Evolutionary conservation across 495 filamentous ascomycete genomes (phyloP).

Genomic region (Collariella sp.): DNA sequence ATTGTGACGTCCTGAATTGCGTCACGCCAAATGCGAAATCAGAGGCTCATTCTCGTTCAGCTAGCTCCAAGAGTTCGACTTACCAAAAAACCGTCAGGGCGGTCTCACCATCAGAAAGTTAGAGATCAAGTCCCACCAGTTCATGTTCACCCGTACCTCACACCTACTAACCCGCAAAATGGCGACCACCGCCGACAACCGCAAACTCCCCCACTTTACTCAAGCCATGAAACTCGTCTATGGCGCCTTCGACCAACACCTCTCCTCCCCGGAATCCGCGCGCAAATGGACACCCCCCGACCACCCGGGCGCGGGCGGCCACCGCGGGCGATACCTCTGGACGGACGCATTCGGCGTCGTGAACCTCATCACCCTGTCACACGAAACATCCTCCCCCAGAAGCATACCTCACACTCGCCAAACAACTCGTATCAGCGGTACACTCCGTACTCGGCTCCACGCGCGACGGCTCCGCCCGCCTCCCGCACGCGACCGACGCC

Average conservation of each 20-base stretch:
- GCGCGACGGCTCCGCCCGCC: constrained; percentile 40
- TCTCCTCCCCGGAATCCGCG: constrained; percentile 15
- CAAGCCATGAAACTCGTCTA: constrained; percentile 37
- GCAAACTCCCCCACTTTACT: constrained; percentile 24
- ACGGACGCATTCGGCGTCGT: constrained; percentile 62
- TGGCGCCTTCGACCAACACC: constrained; percentile 28
- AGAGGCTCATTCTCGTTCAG: neutral
- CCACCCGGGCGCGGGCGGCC: constrained; percentile 46
- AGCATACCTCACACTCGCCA: constrained; percentile 47
- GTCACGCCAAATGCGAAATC: neutral
- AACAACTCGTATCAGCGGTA: constrained; percentile 43
- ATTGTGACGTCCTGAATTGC: constrained; percentile 4
- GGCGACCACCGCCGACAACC: constrained; percentile 2
- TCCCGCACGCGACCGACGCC: constrained; percentile 46
- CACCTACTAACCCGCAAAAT: constrained; percentile 9
- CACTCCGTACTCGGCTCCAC: constrained; percentile 50
- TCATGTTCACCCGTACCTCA: neutral
- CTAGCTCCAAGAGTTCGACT: neutral
- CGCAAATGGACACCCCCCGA: constrained; percentile 24
- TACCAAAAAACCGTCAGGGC: neutral
- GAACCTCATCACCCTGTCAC: constrained; percentile 55
- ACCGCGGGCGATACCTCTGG: constrained; percentile 60
- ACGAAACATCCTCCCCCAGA: constrained; percentile 30
- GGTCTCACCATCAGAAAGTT: no score
- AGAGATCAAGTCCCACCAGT: neutral